Percentiles rank a stretch among this genome's conserved stretches.
These are phyloP conservation scores for Spizellomyces sp. DNA, from an alignment of 192 early-diverging fungal genomes.

Conservation along the genomic window DNA sequence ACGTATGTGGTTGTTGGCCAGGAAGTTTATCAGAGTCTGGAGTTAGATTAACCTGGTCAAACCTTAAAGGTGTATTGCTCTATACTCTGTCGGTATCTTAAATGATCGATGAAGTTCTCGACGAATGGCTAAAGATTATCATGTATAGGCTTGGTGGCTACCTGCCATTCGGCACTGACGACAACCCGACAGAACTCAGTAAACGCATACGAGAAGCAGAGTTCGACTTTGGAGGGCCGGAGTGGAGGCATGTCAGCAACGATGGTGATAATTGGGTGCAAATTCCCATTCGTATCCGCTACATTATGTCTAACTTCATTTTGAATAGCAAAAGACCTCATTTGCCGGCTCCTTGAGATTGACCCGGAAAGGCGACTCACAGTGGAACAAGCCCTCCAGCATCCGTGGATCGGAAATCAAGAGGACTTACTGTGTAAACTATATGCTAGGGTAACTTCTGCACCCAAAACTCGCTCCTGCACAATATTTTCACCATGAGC, in stretches of 20 bases:
- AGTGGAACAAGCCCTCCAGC: conserved; percentile 52
- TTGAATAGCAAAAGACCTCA: conserved; percentile 29
- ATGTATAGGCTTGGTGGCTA: conserved; percentile 20
- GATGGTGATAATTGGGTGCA: conserved; percentile 7
- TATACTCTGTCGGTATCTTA: conserved; percentile 22
- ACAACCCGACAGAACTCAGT: not conserved
- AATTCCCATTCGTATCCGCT: not conserved
- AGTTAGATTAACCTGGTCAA: too few relatives aligned
- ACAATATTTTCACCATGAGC: too few relatives aligned
- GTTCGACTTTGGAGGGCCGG: not conserved
- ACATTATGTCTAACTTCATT: not conserved
- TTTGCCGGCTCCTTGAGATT: conserved; percentile 50
- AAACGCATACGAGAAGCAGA: conserved; percentile 1
- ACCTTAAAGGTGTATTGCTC: conserved; percentile 18
- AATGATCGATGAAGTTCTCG: too few relatives aligned
- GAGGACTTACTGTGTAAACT: conserved; percentile 22
- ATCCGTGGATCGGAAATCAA: conserved; percentile 55
- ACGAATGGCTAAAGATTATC: too few relatives aligned
- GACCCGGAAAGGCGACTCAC: conserved; percentile 52
- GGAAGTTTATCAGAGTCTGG: too few relatives aligned
- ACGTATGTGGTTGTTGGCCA: not conserved
- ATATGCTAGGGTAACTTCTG: not conserved
- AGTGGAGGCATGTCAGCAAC: conserved; percentile 12
- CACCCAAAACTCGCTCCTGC: too few relatives aligned
- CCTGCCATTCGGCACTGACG: conserved; percentile 27